These are phyloP conservation scores for Orbilia ellipsospora DNA, from an alignment of 2,329 filamentous ascomycete genomes.

Conservation along the genomic window DNA sequence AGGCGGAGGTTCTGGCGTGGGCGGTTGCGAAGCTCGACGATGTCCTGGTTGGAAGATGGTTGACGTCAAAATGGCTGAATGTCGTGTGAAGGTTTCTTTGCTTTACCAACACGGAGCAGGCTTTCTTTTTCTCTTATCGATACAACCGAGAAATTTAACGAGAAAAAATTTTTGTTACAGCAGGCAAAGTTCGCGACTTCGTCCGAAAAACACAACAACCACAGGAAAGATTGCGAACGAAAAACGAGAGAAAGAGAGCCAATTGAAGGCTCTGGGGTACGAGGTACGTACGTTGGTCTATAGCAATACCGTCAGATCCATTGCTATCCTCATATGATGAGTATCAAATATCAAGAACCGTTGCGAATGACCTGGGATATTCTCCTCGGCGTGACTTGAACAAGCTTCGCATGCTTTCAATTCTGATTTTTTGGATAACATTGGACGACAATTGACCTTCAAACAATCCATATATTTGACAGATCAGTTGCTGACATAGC, in stretches of 20 bases:
- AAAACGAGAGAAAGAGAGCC: not conserved
- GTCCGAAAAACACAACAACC: conserved; percentile 10
- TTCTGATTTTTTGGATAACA: conserved; percentile 60
- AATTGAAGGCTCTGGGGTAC: conserved; percentile 18
- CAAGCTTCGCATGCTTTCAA: conserved; percentile 63
- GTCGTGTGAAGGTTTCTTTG: conserved; percentile 33
- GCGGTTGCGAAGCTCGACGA: conserved; percentile 15
- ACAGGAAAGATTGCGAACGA: not conserved
- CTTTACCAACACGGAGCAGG: conserved; percentile 11
- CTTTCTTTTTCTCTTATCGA: conserved; percentile 34
- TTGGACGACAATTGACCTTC: not conserved
- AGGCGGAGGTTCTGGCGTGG: conserved; percentile 20
- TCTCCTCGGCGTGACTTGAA: conserved; percentile 59
- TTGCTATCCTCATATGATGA: conserved; percentile 62
- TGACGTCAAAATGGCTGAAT: conserved; percentile 11
- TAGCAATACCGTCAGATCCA: not conserved
- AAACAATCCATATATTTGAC: not conserved
- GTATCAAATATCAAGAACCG: conserved; percentile 70
- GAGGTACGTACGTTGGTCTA: conserved; percentile 11
- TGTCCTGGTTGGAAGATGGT: conserved; percentile 9
- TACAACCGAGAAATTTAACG: conserved; percentile 24
- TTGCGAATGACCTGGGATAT: conserved; percentile 71
- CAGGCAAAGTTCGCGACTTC: conserved; percentile 14
- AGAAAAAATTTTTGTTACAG: not conserved
- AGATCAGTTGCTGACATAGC: conserved; percentile 8